phyloP scores from a whole-genome alignment of 2,329 filamentous ascomycete species.

The Colletotrichum siamense region DNA sequence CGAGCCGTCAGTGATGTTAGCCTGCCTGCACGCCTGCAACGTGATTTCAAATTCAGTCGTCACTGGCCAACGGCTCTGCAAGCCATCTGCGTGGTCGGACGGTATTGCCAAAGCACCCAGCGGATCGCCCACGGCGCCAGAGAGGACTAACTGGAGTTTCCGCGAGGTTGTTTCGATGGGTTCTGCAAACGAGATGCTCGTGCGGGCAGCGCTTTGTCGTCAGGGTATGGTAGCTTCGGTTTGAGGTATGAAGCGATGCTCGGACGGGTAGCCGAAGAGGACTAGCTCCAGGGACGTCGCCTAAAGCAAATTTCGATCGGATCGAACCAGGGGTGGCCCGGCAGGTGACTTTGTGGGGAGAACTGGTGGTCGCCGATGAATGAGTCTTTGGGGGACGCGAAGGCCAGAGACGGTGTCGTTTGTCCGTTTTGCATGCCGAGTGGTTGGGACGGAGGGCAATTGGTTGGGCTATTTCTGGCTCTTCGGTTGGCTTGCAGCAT shows the following conservation, averaged over 20 bases:
- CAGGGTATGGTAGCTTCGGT: background rate
- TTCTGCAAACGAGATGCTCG: background rate
- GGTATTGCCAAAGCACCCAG: background rate
- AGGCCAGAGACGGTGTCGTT: background rate
- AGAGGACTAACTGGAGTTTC: background rate
- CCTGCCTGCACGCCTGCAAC: background rate
- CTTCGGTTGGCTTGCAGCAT: background rate
- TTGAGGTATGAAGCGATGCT: constrained; percentile 7
- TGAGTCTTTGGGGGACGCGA: background rate
- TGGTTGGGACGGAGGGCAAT: background rate
- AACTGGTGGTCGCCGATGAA: background rate
- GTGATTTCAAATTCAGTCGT: background rate
- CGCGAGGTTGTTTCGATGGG: background rate
- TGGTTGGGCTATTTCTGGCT: background rate
- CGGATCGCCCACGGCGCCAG: background rate
- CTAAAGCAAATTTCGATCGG: constrained; percentile 4
- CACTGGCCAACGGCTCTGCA: background rate
- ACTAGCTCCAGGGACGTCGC: background rate
- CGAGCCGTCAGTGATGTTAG: too few species aligned
- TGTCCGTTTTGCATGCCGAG: background rate
- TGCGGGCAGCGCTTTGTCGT: constrained; percentile 10
- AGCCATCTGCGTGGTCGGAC: background rate
- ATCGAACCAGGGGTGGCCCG: constrained; percentile 5
- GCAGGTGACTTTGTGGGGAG: background rate
- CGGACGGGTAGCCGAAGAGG: background rate